Base-by-base conservation (phyloP, 2,329 filamentous ascomycete genomes). In the Alternaria sp. region DNA sequence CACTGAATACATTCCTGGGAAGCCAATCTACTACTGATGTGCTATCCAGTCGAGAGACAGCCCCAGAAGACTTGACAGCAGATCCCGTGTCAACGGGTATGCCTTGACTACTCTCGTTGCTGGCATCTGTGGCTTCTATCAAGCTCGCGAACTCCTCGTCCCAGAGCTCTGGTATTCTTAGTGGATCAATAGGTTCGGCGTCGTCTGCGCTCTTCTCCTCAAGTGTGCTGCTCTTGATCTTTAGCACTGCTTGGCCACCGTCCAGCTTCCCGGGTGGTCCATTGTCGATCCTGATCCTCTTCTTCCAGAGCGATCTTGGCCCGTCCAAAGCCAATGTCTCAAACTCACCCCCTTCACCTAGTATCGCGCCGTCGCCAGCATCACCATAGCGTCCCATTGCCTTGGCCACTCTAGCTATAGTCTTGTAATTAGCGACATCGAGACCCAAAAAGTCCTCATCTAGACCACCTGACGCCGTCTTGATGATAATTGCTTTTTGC, bases 321-420 rank as follows among this genome's bases (percentile, higher is more conserved):
- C 94, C 95, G 78, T 93, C 88, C 36, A 98, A 74, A 44, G 95
- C 93, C 53, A 98, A 81, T 30, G 93, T 98, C 84, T 98, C 95
- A 78, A 96, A 98, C 81, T 98, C 95, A 4, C 95, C 95, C 6
- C 95, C 95, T 77, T 98, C 95, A 1, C 95, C 95, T 18, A 98
- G 80, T 9, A 94, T 87, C 8, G 91, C 91, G 0, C 91, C 93
- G 64, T 84, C 81, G 61, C 86, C 82, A 71, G 81, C 81, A 62
- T 85, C 80, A 44, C 91, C 90, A 79, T 96, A 96, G 63, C 87
- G 85, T 51, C 82, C 81, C 75, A 92, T 84, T 1, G 88, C 83
- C 62, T 81, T 84, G 30, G 81, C 78, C 54, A 91, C 71, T 43
- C 80, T 79, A 51, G 70, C 73, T 54, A 85, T 79, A 8, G 83